Base-by-base conservation (phyloP, 2,329 filamentous ascomycete genomes). In the Ceratocystis destructans region DNA sequence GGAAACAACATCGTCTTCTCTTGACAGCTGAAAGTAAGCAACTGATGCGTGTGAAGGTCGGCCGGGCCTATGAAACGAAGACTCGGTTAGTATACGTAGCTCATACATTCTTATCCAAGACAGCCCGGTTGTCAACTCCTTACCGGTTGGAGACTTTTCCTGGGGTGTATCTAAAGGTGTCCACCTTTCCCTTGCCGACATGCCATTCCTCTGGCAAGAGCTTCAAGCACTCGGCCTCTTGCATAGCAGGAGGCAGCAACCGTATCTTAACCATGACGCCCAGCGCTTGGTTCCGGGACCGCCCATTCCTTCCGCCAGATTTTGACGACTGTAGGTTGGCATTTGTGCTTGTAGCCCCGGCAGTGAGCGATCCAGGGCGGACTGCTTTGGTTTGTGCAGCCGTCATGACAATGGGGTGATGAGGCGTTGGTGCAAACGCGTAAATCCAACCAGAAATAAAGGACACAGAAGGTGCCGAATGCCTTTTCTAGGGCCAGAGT, bases 221-320 rank as follows among this genome's bases (percentile, higher is more conserved):
- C 15, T 78, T 75, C 71, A 86, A 79, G 69, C 95, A 93, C 72
- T 99, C 94, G 0, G 81, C 76, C 72, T 89, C 83, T 0, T 89
- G 95, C 74, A 99, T 80, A 7, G 88, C 90, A 1, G 94, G 92
- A 8, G 94, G 90, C 3, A 99, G 82, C 67, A 93, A 84, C 64
- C 95, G 86, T 65, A 96, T 80, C 28, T 95, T 80, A 12, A 96
- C 81, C 79, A 97, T 97, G 72, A 95, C 82, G 68, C 89, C 88
- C 66, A 85, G 82, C 20, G 45, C 61, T 44, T 57, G 61, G 8
- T 67, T 67, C 25, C 61, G 64, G 2, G 57, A 62, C 33, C 64
- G 62, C 5, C 67, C 31, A 6, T 48, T 48, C 12, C 59, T 22
- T 15, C 57, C 63, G 15, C 44, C 15, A 17, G 46, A 31, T 44